Evolutionary conservation across 345 rosid genomes (phyloP).

Genomic region (Corchorus olitorius): DNA sequence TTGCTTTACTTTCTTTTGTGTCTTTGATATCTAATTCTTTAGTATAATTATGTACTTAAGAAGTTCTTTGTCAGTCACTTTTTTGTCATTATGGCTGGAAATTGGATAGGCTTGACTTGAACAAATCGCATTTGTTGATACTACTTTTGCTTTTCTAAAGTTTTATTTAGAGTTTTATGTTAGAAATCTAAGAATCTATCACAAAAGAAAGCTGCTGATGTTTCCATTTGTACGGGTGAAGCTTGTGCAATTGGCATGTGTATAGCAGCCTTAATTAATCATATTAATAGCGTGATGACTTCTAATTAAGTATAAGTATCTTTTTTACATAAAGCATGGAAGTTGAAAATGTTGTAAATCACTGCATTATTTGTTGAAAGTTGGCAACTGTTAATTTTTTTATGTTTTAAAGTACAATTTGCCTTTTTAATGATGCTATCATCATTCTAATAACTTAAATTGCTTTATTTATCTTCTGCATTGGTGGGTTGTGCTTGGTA

Average conservation of each 20-base stretch:
- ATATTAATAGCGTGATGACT: not conserved
- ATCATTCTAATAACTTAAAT: conserved; percentile 21
- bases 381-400: conserved; percentile 37
- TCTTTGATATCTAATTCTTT: conserved; percentile 8
- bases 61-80: conserved; percentile 9
- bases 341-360: conserved; percentile 11
- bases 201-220: conserved; percentile 31
- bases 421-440: conserved; percentile 34
- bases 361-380: conserved; percentile 20
- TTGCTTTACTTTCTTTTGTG: conserved; percentile 17
- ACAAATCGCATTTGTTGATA: conserved; percentile 23
- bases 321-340: conserved; percentile 12
- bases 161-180: not conserved
- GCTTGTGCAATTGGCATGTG: conserved; percentile 28
- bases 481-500: conserved; percentile 18
- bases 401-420: conserved; percentile 37
- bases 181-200: conserved; percentile 4
- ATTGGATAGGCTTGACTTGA: conserved; percentile 9
- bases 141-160: conserved; percentile 27
- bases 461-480: conserved; percentile 15
- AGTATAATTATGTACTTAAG: not conserved
- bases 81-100: conserved; percentile 16
- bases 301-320: not conserved
- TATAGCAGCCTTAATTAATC: conserved; percentile 35
- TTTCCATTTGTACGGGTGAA: conserved; percentile 30